Evolutionary conservation across 208 protist species (phyloP).

Genomic region (Trichomonas gallinae): DNA sequence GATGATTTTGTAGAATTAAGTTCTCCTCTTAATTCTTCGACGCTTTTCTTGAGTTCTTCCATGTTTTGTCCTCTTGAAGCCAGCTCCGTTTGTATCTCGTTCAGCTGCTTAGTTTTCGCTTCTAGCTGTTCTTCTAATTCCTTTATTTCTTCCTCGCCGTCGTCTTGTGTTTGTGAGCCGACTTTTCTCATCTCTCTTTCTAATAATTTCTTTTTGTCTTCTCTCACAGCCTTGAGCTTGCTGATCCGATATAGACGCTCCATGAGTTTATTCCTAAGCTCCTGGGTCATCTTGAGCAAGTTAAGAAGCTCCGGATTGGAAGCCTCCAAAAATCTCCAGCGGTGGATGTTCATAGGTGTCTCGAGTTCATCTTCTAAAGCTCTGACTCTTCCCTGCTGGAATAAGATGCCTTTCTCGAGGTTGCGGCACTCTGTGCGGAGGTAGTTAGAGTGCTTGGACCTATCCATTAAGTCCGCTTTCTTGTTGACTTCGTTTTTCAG

Average conservation of each 20-base stretch:
- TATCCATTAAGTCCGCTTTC: background rate
- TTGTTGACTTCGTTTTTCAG: background rate
- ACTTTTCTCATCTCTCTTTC: background rate
- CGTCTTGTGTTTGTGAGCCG: background rate
- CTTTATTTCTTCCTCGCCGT: background rate
- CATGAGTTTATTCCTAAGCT: background rate
- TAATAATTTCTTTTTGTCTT: background rate
- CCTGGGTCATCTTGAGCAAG: background rate
- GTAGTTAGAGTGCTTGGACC: background rate
- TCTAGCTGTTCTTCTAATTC: background rate
- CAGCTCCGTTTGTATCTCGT: background rate
- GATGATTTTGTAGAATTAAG: background rate
- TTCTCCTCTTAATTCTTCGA: background rate
- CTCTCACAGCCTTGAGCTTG: background rate
- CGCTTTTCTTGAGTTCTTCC: background rate
- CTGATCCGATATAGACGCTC: background rate
- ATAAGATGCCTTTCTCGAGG: background rate
- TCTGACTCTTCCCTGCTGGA: background rate
- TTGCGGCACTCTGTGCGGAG: background rate
- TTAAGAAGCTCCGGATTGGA: background rate
- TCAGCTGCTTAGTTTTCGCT: background rate
- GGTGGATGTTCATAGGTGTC: background rate
- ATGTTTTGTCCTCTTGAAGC: background rate
- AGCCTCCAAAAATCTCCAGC: background rate
- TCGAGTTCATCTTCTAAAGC: background rate